Percentiles rank a stretch among this genome's conserved stretches.
Evolutionary conservation across 805 yeast genomes (phyloP).

Genomic region (Saccharomyces jurei): DNA sequence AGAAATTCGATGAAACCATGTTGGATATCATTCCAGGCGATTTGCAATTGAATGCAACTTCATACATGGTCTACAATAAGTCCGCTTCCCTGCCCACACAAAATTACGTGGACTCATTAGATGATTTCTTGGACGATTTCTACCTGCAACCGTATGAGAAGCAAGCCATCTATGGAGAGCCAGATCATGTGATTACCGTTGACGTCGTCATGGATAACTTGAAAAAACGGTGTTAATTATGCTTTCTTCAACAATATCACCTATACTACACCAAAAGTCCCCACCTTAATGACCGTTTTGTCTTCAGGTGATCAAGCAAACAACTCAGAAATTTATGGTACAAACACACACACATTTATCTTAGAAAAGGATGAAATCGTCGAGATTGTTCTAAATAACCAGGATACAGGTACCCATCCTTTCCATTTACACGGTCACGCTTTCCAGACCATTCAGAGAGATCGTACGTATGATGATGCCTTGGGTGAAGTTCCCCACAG

Average conservation of each 20-base stretch:
- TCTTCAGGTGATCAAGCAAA: conserved; percentile 56
- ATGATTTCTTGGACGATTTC: conserved; percentile 66
- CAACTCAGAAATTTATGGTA: conserved; percentile 55
- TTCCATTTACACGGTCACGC: conserved; percentile 90
- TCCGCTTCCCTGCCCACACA: conserved; percentile 36
- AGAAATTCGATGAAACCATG: conserved; percentile 73
- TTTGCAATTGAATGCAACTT: conserved; percentile 64
- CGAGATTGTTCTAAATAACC: conserved; percentile 77
- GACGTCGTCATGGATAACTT: conserved; percentile 80
- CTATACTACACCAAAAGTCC: conserved; percentile 75
- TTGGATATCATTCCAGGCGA: conserved; percentile 65
- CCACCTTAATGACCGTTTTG: conserved; percentile 72
- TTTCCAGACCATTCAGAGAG: conserved; percentile 78
- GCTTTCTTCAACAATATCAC: conserved; percentile 93
- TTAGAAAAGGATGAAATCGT: conserved; percentile 48
- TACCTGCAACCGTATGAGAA: conserved; percentile 56
- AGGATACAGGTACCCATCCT: conserved; percentile 90
- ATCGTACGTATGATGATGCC: conserved; percentile 46
- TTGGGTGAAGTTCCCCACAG: conserved; percentile 46
- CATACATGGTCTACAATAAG: conserved; percentile 53
- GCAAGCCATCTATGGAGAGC: conserved; percentile 49
- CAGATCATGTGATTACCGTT: conserved; percentile 62
- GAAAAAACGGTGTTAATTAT: conserved; percentile 77
- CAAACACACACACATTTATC: conserved; percentile 69
- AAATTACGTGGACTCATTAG: conserved; percentile 39